phyloP scores from a whole-genome alignment of 1,284 basidiomycete genomes.

The Heterobasidion parviporum region DNA sequence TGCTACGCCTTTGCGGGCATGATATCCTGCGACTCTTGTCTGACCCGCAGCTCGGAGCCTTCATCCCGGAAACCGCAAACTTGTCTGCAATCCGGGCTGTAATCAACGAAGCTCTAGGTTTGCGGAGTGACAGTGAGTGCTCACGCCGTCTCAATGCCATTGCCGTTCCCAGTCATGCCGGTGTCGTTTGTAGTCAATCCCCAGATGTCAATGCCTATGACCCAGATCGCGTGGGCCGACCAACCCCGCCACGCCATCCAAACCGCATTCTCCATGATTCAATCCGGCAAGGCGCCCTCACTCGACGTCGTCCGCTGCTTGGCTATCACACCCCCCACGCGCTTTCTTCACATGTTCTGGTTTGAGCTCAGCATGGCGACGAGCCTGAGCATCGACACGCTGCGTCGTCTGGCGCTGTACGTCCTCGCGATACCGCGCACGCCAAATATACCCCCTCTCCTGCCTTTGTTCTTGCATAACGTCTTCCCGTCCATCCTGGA shows the following conservation, averaged over 20 bases:
- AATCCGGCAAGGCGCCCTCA: conserved; percentile 49
- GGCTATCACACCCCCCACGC: conserved; percentile 41
- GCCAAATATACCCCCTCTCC: conserved; percentile 45
- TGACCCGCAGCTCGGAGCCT: conserved; percentile 16
- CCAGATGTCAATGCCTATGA: conserved; percentile 8
- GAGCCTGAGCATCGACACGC: conserved; percentile 39
- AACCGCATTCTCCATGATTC: conserved; percentile 42
- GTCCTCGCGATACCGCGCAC: conserved; percentile 50
- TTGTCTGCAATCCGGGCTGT: conserved; percentile 32
- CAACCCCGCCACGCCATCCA: conserved; percentile 46
- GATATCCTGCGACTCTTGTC: conserved; percentile 44
- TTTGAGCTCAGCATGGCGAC: conserved; percentile 43
- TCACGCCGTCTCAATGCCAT: background rate
- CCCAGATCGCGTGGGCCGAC: conserved; percentile 25
- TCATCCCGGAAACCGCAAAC: conserved; percentile 26
- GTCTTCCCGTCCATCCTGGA: conserved; percentile 52
- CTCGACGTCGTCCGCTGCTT: conserved; percentile 61
- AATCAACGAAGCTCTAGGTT: conserved; percentile 34
- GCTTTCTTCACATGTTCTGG: conserved; percentile 60
- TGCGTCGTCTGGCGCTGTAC: conserved; percentile 54
- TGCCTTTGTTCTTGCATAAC: conserved; percentile 64
- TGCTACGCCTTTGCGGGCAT: conserved; percentile 55
- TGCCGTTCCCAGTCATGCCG: background rate
- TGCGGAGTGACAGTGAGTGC: conserved; percentile 29
- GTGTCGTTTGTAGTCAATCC: conserved; percentile 2